These are phyloP conservation scores for Aspergillus candidus DNA, from an alignment of 2,329 filamentous ascomycete genomes.

Conservation along the genomic window DNA sequence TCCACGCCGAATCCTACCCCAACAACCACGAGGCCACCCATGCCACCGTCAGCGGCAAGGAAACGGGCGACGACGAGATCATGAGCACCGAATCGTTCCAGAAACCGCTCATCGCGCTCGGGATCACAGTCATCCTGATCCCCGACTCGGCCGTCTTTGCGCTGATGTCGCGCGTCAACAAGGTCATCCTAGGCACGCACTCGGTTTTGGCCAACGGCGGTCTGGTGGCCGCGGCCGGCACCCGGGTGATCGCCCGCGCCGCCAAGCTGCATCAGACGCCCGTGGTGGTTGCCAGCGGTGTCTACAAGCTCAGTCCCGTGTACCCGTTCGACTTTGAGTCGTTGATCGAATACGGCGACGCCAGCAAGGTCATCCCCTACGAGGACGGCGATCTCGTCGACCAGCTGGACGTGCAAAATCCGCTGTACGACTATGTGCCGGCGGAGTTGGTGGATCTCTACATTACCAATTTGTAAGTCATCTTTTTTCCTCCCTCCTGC, in stretches of 20 bases:
- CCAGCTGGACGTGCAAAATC: conserved; percentile 69
- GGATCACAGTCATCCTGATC: conserved; percentile 76
- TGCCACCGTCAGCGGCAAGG: conserved; percentile 53
- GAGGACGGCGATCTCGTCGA: conserved; percentile 74
- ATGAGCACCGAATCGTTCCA: conserved; percentile 52
- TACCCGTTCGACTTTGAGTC: conserved; percentile 77
- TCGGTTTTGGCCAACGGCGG: conserved; percentile 84
- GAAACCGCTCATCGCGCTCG: conserved; percentile 70
- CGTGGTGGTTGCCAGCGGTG: conserved; percentile 80
- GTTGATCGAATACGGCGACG: conserved; percentile 79
- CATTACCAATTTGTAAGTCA: conserved; percentile 72
- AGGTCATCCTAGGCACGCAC: conserved; percentile 84
- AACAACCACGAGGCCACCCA: conserved; percentile 63
- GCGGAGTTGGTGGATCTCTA: conserved; percentile 57
- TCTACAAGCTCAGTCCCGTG: conserved; percentile 90
- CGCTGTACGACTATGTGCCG: conserved; percentile 75
- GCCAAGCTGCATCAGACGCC: conserved; percentile 76
- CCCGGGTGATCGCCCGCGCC: conserved; percentile 73
- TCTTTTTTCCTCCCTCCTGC: background rate
- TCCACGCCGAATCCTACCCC: conserved; percentile 69
- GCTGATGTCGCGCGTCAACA: conserved; percentile 92
- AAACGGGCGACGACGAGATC: conserved; percentile 44
- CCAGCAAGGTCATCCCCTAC: conserved; percentile 68
- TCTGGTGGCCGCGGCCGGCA: conserved; percentile 77
- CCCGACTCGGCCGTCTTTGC: conserved; percentile 82